Percentiles rank a stretch among this genome's conserved stretches.
phyloP scores from a whole-genome alignment of 495 filamentous ascomycete genomes.

The Coniosporium apollinis region DNA sequence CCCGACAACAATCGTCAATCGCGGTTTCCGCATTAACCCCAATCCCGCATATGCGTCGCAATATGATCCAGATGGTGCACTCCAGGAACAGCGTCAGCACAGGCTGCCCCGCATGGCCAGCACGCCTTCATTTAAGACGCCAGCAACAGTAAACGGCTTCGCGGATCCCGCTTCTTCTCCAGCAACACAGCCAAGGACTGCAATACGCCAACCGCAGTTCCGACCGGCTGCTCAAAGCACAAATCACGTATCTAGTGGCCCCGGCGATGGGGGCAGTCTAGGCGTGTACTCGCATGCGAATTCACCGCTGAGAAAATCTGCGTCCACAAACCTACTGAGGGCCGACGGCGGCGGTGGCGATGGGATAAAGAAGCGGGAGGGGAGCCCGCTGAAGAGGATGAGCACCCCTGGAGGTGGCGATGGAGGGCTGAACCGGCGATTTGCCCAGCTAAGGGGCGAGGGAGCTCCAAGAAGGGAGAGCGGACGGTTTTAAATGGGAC shows the following conservation, averaged over 20 bases:
- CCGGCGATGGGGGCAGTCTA: constrained; percentile 59
- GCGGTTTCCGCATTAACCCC: constrained; percentile 69
- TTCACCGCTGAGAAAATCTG: constrained; percentile 57
- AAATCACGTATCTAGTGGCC: constrained; percentile 15
- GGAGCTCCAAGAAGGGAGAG: too few relatives aligned
- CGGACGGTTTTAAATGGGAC: too few relatives aligned
- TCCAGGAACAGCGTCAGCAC: constrained; percentile 8
- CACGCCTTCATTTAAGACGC: constrained; percentile 3
- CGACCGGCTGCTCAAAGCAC: too few relatives aligned
- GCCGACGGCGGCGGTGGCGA: not conserved
- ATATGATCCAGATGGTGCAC: constrained; percentile 48
- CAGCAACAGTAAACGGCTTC: constrained; percentile 7
- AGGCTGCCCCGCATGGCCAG: constrained; percentile 4
- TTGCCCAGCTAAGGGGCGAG: too few relatives aligned
- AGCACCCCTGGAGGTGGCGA: constrained; percentile 11
- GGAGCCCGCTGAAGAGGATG: constrained; percentile 14
- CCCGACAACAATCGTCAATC: constrained; percentile 59
- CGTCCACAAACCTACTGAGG: constrained; percentile 1
- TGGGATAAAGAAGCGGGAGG: not conserved
- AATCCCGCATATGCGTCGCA: constrained; percentile 77
- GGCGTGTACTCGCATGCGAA: constrained; percentile 67
- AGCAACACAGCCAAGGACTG: constrained; percentile 22
- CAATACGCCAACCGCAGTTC: constrained; percentile 43
- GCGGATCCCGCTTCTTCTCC: constrained; percentile 36
- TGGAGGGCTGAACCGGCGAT: not conserved